Evolutionary conservation across 2,329 filamentous ascomycete genomes (phyloP), one percentile per base, ranked within the genome.

Genomic region (Phoma herbarum): DNA sequence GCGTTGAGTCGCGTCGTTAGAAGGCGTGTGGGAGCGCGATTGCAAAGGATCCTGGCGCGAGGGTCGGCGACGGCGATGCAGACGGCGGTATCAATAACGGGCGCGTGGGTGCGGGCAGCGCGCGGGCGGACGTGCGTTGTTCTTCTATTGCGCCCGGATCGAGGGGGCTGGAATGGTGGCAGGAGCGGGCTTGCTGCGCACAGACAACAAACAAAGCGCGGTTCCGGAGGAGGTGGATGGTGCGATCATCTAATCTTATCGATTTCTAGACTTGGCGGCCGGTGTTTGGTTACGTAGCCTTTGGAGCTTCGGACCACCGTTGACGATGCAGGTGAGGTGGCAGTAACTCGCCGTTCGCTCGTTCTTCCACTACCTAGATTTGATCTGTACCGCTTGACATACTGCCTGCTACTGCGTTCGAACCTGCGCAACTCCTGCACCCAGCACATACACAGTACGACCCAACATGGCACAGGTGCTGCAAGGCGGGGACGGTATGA

Each of bases 381-480:
- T 22, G 18, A 29, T n/a, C 5, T n/a, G 12, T 20, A 29, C 23
- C 4, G 29, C n/a, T 23, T 29, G 12, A 16, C 5, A 16, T 14
- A 9, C 35, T 23, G 20, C 25, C 31, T 46, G 33, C 25, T 46
- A 18, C 18, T 25, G 43, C 25, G 2, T 26, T 5, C 50, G 4
- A 37, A 22, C 2, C 31, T 22, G 23, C 33, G 10, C 16, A 23
- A 31, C 18, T 10, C 9, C 12, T 18, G n/a, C 2, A 6, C 16
- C n/a, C 20, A n/a, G 12, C 29, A 28, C 41, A 26, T 26, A 8
- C 18, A 14, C 31, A 37, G 18, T n/a, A 41, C 33, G 10, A 7
- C 42, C 41, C 25, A 74, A 26, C 61, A 83, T 83, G 81, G 81
- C 81, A 45, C 80, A 80, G 37, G 77, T 80, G 49, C 75, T 79